Evolutionary conservation across 192 early-diverging fungal species (phyloP).

Genomic region (Coemansia aciculifera): DNA sequence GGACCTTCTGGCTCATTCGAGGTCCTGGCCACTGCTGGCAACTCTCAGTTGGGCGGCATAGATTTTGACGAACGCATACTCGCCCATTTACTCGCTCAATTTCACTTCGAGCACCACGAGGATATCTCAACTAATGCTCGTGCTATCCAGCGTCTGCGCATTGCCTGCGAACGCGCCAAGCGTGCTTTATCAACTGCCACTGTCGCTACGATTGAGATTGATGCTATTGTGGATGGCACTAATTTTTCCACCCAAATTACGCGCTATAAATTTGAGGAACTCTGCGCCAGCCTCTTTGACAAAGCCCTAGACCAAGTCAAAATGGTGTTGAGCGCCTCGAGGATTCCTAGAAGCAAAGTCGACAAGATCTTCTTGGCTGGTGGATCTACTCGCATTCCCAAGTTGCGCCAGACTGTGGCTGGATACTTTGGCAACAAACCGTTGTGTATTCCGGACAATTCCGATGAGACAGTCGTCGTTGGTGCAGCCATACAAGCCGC

Average conservation of each 20-base stretch:
- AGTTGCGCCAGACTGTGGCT: slow-evolving; percentile 94
- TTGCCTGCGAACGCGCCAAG: slow-evolving; percentile 97
- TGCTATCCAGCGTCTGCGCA: slow-evolving; percentile 94
- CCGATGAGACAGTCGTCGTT: slow-evolving; percentile 97
- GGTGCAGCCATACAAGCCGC: slow-evolving; percentile 98
- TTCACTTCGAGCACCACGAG: slow-evolving; percentile 92
- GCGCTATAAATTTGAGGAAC: slow-evolving; percentile 97
- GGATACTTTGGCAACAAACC: slow-evolving; percentile 99
- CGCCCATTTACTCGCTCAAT: slow-evolving; percentile 89
- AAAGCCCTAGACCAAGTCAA: slow-evolving; percentile 92
- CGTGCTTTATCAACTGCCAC: slow-evolving; percentile 91
- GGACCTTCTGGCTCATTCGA: slow-evolving; percentile 88
- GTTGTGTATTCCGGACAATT: slow-evolving; percentile 96
- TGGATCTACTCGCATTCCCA: slow-evolving; percentile 99
- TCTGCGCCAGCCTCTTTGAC: slow-evolving; percentile 94
- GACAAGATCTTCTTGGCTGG: slow-evolving; percentile 95
- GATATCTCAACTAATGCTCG: slow-evolving; percentile 83
- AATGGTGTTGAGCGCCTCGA: slow-evolving; percentile 90
- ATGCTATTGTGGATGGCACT: slow-evolving; percentile 92
- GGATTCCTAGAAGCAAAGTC: slow-evolving; percentile 86
- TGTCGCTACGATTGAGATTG: slow-evolving; percentile 93
- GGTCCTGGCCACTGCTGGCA: slow-evolving; percentile 97
- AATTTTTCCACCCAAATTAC: slow-evolving; percentile 98
- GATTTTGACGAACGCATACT: slow-evolving; percentile 99
- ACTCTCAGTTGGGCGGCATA: slow-evolving; percentile 97